Evolutionary conservation across 495 filamentous ascomycete genomes (phyloP).

Genomic region (Podospora australis): DNA sequence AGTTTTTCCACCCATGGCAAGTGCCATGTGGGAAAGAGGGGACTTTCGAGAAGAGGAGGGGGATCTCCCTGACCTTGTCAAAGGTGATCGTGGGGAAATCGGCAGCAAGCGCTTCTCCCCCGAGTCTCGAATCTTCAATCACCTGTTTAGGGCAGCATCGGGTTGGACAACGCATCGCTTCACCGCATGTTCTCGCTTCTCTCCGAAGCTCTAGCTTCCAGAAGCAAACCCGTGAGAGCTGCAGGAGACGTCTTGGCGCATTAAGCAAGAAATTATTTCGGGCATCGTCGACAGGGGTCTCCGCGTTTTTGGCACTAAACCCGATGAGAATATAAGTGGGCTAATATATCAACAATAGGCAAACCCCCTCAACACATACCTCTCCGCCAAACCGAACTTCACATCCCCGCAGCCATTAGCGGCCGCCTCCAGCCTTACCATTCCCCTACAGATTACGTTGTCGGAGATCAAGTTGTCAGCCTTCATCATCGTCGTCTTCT

Average conservation of each 20-base stretch:
- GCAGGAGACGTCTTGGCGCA: conserved; percentile 21
- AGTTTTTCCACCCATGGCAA: neutral
- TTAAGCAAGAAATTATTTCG: conserved; percentile 21
- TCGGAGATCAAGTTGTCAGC: conserved; percentile 96
- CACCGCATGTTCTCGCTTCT: too few relatives aligned
- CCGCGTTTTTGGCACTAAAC: conserved; percentile 9
- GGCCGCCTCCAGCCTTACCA: conserved; percentile 86
- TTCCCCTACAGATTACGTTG: conserved; percentile 90
- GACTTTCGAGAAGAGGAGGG: too few relatives aligned
- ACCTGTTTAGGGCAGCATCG: too few relatives aligned
- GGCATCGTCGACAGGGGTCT: conserved; percentile 21
- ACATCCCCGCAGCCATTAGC: conserved; percentile 90
- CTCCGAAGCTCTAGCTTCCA: too few relatives aligned
- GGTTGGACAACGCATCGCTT: too few relatives aligned
- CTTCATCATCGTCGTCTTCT: conserved; percentile 96
- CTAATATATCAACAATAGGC: conserved; percentile 56
- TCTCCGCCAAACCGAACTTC: conserved; percentile 84
- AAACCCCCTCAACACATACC: conserved; percentile 92
- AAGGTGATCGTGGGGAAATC: too few relatives aligned
- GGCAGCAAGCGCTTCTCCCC: too few relatives aligned
- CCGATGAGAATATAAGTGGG: conserved; percentile 25
- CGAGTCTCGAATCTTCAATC: too few relatives aligned
- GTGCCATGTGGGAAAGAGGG: neutral
- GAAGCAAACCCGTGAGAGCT: neutral
- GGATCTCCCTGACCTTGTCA: too few relatives aligned